Base-by-base conservation (phyloP, 108 stramenopile species). In the Mayamaea pseudoterrestris region DNA sequence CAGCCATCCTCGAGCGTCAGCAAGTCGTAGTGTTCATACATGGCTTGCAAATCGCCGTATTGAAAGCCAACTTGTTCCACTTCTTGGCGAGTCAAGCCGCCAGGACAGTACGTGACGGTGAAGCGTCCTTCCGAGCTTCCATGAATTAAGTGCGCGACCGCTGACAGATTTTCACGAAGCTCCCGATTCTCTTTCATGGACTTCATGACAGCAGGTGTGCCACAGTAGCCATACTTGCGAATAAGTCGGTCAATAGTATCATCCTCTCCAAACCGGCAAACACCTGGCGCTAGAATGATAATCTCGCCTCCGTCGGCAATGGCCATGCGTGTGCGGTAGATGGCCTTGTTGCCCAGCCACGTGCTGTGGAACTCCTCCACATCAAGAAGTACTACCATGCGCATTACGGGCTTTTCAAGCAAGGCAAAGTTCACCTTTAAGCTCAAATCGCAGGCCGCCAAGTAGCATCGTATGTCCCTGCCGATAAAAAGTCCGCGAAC, bases 261-360 rank as follows among this genome's bases (percentile, higher is more conserved):
- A 56, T 95, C 93, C 47, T 97, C 96, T 9, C 96, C 96, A 60
- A 97, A 97, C 20, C 64, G 67, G 7, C 53, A 42, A 0, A 97
- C 84, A 17, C 87, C 91, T 0, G 96, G 96, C 14, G 90, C 96
- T 34, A 97, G 50, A 12, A 97, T 72, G 41, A 97, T 78, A 2
- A 97, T 61, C 49, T 92, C 82, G 1, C 93, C 96, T 18, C 68
- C 91, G 52, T 94, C 88, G 22, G 75, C 93, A 31, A 96, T 92
- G 37, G 92, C 88, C 95, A 96, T 93, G 22, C 95, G 60, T 39
- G 95, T 94, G 18, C 95, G 57, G 48, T 96, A 96, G 39, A 96
- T 91, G 13, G 88, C 63, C 58, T 96, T 96, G 72, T 94, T 94
- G 5, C 93, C 95, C 41, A 96, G 39, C 95, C 95, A 96, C 8